phyloP scores from a whole-genome alignment of 2,329 filamentous ascomycete species.

The Myriosclerotinia duriaeana region DNA sequence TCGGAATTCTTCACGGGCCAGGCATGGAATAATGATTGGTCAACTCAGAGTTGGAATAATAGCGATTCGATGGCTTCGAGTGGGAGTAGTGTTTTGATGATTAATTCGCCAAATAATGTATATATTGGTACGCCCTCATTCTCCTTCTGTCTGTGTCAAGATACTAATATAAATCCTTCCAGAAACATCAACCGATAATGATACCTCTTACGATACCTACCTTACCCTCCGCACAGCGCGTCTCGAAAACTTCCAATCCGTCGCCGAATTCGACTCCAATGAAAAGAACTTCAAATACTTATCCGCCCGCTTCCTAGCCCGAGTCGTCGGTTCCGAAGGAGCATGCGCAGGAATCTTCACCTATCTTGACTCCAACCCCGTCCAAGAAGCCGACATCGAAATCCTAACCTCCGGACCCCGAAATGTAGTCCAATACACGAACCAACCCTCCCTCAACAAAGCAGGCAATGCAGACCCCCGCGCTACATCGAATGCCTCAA shows the following conservation, averaged over 20 bases:
- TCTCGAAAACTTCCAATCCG: conserved; percentile 35
- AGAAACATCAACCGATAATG: conserved; percentile 31
- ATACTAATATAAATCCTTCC: not conserved
- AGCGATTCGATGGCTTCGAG: conserved; percentile 28
- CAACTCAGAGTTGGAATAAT: conserved; percentile 38
- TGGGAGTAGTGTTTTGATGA: conserved; percentile 33
- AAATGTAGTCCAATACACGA: conserved; percentile 38
- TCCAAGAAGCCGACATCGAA: conserved; percentile 41
- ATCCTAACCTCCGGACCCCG: conserved; percentile 37
- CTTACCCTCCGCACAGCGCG: conserved; percentile 39
- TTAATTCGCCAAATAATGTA: conserved; percentile 38
- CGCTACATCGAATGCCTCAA: conserved; percentile 34
- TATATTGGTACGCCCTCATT: conserved; percentile 34
- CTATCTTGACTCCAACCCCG: conserved; percentile 29
- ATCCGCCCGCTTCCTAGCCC: conserved; percentile 37
- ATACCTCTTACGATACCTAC: conserved; percentile 33
- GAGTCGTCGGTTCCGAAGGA: conserved; percentile 36
- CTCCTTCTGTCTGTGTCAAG: not conserved
- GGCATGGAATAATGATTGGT: conserved; percentile 36
- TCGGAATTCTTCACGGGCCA: conserved; percentile 32
- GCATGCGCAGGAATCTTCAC: conserved; percentile 41
- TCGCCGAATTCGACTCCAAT: conserved; percentile 37
- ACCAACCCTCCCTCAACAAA: conserved; percentile 36
- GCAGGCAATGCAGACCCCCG: conserved; percentile 29
- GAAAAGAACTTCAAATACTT: conserved; percentile 36